Base-by-base conservation (phyloP, 2,329 filamentous ascomycete genomes). In the Fusarium veterinarium region DNA sequence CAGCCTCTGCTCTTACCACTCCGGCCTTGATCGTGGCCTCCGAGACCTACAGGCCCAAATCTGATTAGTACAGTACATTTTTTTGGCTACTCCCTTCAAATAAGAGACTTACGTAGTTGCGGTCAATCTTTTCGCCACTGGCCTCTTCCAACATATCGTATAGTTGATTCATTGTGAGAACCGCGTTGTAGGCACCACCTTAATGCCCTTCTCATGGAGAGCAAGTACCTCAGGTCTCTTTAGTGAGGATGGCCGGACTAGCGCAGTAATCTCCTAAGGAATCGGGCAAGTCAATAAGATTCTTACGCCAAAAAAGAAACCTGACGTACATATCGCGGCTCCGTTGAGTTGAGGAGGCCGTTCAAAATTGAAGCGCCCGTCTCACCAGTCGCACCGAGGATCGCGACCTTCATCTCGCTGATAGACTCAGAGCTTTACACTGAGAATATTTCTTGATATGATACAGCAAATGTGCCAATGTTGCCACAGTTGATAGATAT, bases 141-240 rank as follows among this genome's bases (percentile, higher is more conserved):
- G 86, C 64, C 35, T 82, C 77, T 73, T 89, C 87, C 31, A 89
- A 66, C 0, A 85, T 55, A 5, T 80, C 78, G 46, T 83, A 84
- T 7, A 88, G 82, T 59, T 88, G 70, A 52, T 86, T 86, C 74
- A 84, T 81, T 1, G 82, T 83, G 40, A 80, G 72, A 1, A 86
- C 75, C 31, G 87, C 83, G 65, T 81, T 83, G 71, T 86, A 88
- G 6, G 81, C 82, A 44, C 11, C 4, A 44, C 42, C 2, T 25
- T 19, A 19, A 44, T 44, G 25, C 42, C 23, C 42, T 25, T 44
- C 42, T 44, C 23, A 19, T 44, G 25, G 42, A 44, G 42, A 44
- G 42, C 16, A 44, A 44, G 17, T 25, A 17, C 42, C 11, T 44
- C 42, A 13, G 42, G 42, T 25, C 19, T 44, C 23, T 44, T 23